A percentile compares a stretch with the other conserved stretches of the same genome.
Evolutionary conservation across 129 eudicot genomes (phyloP).

Genomic region (Artemisia annua): DNA sequence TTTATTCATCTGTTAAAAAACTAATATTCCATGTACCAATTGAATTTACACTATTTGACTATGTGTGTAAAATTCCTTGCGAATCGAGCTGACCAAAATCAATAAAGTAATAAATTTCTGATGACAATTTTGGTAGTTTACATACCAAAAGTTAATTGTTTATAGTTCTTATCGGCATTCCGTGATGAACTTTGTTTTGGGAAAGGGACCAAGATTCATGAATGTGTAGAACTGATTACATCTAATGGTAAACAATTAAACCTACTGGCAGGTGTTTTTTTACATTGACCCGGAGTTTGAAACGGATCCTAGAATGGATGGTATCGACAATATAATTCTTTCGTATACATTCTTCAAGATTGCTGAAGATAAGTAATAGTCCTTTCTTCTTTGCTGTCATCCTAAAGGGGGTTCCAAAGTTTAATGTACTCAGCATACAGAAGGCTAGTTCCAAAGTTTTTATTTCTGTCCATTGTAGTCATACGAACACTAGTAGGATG

Average conservation of each 20-base stretch:
- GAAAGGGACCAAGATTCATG: not conserved
- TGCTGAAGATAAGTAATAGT: conserved; percentile 42
- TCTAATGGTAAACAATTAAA: conserved; percentile 9
- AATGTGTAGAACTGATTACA: not conserved
- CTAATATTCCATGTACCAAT: not conserved
- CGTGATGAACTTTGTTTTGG: not conserved
- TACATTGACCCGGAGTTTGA: conserved; percentile 96
- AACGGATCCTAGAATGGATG: conserved; percentile 93
- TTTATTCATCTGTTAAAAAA: not conserved
- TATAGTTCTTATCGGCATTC: too few species aligned
- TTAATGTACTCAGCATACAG: conserved; percentile 13
- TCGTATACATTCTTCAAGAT: conserved; percentile 94
- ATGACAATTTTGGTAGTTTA: too few species aligned
- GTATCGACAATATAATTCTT: conserved; percentile 75
- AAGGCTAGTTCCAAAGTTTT: conserved; percentile 11
- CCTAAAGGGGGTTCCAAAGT: not conserved
- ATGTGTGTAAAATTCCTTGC: too few species aligned
- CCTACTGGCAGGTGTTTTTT: conserved; percentile 70
- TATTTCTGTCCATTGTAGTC: conserved; percentile 3
- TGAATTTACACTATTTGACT: not conserved
- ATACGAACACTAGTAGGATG: conserved; percentile 2
- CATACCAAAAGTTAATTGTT: too few species aligned
- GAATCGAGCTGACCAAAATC: too few species aligned
- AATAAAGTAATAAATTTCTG: too few species aligned
- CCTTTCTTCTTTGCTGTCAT: not conserved